Conservation (phyloP, 2,329 filamentous ascomycete genomes). For the Neophaeococcomyces aloes region DNA sequence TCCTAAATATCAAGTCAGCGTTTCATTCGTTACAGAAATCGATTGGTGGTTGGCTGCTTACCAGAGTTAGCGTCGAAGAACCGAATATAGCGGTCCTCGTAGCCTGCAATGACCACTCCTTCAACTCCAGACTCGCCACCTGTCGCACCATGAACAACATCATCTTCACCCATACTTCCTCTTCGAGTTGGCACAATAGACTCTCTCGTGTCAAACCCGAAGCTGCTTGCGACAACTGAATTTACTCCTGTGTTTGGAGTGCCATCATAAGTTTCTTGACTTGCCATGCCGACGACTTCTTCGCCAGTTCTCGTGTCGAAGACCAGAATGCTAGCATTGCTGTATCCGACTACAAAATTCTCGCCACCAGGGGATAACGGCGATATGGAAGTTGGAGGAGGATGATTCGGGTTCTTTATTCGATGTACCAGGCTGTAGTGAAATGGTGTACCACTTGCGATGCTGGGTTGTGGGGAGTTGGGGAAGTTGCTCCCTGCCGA, state of each 20-base stretch:
- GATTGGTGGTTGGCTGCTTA: conserved; percentile 31
- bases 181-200: conserved; percentile 52
- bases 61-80: conserved; percentile 99
- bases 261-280: conserved; percentile 84
- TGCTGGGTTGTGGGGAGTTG: conserved; percentile 77
- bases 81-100: conserved; percentile 89
- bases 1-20: conserved; percentile 42
- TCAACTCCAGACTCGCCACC: conserved; percentile 73
- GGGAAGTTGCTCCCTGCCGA: conserved; percentile 89
- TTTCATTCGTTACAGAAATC: conserved; percentile 14
- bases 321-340: conserved; percentile 78
- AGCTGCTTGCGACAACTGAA: conserved; percentile 75
- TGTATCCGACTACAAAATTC: conserved; percentile 85
- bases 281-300: conserved; percentile 85
- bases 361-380: conserved; percentile 73
- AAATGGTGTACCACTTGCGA: conserved; percentile 77
- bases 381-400: conserved; percentile 84
- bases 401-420: conserved; percentile 59
- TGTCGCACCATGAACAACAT: conserved; percentile 67
- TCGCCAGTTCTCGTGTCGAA: conserved; percentile 90
- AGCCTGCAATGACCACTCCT: conserved; percentile 88
- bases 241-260: conserved; percentile 78
- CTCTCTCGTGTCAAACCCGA: conserved; percentile 60
- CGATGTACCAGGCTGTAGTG: conserved; percentile 79
- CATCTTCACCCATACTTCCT: conserved; percentile 61